These are phyloP conservation scores for rapeseed (Brassica napus) DNA, from an alignment of 345 rosid genomes.

Conservation along the genomic window DNA sequence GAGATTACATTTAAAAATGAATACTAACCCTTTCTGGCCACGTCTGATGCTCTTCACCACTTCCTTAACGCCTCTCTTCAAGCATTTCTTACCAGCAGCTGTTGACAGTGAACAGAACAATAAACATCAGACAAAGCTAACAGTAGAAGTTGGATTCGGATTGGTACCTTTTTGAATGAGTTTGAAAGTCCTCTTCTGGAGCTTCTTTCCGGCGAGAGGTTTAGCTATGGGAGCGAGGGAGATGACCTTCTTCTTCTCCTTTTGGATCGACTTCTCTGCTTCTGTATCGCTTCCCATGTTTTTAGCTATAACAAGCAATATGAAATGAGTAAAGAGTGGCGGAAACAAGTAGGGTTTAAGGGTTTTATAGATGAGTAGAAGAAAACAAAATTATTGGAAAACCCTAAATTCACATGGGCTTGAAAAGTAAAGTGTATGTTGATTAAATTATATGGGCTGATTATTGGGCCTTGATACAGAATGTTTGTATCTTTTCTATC, in stretches of 20 bases:
- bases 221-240: slow-evolving; percentile 86
- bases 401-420: slow-evolving; percentile 26
- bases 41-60: slow-evolving; percentile 92
- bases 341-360: slow-evolving; percentile 28
- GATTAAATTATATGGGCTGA: not conserved
- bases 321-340: slow-evolving; percentile 22
- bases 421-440: not conserved
- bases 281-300: slow-evolving; percentile 81
- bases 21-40: slow-evolving; percentile 76
- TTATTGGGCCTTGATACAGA: not conserved
- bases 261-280: slow-evolving; percentile 57
- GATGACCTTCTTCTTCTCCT: slow-evolving; percentile 62
- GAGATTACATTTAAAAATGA: not conserved
- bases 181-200: slow-evolving; percentile 79
- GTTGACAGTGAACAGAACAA: slow-evolving; percentile 5
- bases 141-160: not conserved
- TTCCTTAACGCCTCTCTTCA: slow-evolving; percentile 99
- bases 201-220: slow-evolving; percentile 93
- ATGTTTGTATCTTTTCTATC: too few species aligned
- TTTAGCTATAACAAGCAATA: too few species aligned
- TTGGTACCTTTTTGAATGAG: slow-evolving; percentile 76
- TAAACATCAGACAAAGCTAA: not conserved
- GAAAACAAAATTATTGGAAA: not conserved
- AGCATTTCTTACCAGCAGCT: slow-evolving; percentile 89
- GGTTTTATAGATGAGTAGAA: slow-evolving; percentile 22